Evolutionary conservation across 345 rosid species (phyloP), one percentile per base, ranked within the genome.

Genomic region (Microcos paniculata): DNA sequence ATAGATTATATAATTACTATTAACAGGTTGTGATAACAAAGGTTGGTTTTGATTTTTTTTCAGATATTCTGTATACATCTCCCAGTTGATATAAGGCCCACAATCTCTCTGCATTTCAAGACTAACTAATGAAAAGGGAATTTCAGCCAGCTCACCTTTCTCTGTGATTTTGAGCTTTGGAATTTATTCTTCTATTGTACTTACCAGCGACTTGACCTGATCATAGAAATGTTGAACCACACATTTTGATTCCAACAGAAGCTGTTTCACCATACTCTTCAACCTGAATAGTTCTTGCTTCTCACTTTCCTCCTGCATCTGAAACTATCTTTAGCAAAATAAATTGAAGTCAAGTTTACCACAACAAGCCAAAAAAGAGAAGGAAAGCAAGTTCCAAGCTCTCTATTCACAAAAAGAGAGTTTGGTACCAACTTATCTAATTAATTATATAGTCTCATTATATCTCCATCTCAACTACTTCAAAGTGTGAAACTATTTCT

Each of bases 371-470:
- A 59, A 59, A 5, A 30, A 48, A 28, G 55, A 48, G 58, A 48
- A 30, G 18, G 72, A 69, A 69, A 69, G 43, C 58, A 49, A 69
- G 28, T 63, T n/a, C 12, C 48, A 63, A 38, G 28, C 49, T 63
- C 30, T 35, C 38, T 21, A 28, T 12, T n/a, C 6, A 38, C 26
- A 10, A 48, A 28, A 68, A 3, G 16, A 48, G 58, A 49, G 72
- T 51, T 69, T 69, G 73, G 59, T 51, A 31, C 73, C 73, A 51
- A 69, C 73, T 51, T 51, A 68, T 49, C 58, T 51, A 69, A 31
- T 51, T 49, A 69, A 19, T n/a, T 35, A 35, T 35, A 35, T 51
- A 69, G 19, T 4, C 33, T 23, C 33, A 1, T 66, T 24, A 21
- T 65, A 43, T 43, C 71, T 66, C 73, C 10, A 49, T 6, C 73